Evolutionary conservation across 2,329 filamentous ascomycete genomes (phyloP).

Genomic region (Gyromitra esculenta): DNA sequence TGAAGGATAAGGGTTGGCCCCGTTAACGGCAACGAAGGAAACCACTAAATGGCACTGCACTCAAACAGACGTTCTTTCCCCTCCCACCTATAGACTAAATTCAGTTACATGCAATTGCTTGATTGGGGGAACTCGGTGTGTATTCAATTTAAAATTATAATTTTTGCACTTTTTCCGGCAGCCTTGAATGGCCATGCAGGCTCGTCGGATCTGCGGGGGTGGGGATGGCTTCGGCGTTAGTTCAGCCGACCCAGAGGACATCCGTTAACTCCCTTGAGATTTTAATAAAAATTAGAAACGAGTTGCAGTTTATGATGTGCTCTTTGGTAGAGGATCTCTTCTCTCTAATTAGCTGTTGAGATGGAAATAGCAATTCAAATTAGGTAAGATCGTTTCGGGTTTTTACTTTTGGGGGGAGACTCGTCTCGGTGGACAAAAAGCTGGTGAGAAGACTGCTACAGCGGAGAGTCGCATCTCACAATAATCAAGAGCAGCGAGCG

Average conservation of each 20-base stretch:
- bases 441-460: not conserved
- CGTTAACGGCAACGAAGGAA: not conserved
- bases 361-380: too few relatives aligned
- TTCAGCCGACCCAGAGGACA: not conserved
- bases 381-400: not conserved
- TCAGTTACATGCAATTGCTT: slow-evolving; percentile 11
- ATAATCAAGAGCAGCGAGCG: not conserved
- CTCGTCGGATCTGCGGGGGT: not conserved
- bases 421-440: not conserved
- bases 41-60: not conserved
- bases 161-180: not conserved
- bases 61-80: not conserved
- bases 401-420: not conserved
- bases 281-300: too few relatives aligned
- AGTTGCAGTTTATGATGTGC: too few relatives aligned
- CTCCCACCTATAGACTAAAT: not conserved
- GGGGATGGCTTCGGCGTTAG: slow-evolving; percentile 4
- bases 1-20: too few relatives aligned
- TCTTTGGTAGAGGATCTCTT: too few relatives aligned
- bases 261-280: not conserved
- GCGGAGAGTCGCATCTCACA: slow-evolving; percentile 11
- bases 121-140: not conserved
- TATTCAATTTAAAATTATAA: not conserved
- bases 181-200: not conserved
- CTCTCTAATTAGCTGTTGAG: too few relatives aligned